Evolutionary conservation across 108 stramenopile species (phyloP), one percentile per base, ranked within the genome.

Genomic region (Parietichytrium sp.): DNA sequence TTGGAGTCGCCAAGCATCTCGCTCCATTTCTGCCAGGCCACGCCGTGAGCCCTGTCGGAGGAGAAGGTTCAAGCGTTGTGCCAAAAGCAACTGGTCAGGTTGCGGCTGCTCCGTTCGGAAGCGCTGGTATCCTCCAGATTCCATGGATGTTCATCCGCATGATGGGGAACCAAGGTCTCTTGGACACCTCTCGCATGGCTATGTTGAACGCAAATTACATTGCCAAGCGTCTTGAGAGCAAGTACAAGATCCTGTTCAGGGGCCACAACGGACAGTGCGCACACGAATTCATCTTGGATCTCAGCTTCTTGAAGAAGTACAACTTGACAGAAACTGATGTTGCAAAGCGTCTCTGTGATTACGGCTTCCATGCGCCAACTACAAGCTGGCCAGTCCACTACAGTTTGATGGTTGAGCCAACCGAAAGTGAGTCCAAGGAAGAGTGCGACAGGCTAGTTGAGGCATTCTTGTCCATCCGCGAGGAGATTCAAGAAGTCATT

Each of bases 161-260:
- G 97, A 89, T 96, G 54, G 96, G 96, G 30, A 89, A 91, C 49
- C 91, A 92, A 45, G 98, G 98, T 38, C 86, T 98, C 18, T 93
- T 91, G 84, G 84, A 89, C 52, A 91, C 95, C n/a, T 96, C 96
- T 7, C 85, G 90, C 48, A 78, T 92, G 72, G 98, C 98, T 30
- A 99, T 99, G 87, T 88, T 99, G 86, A 98, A 98, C 87, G 98
- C 98, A 18, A 99, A 99, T 90, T 99, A 99, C 95, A 96, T 99
- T 94, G 95, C 97, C 26, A 92, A 93, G 29, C 87, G 96, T 29
- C 91, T 99, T 49, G 91, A 91, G 80, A 93, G 93, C 36, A 93
- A 94, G 30, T 99, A 86, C 81, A 92, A 93, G 87, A 91, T 99
- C 0, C 83, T 98, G 38, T 99, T 91, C 87, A 80, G 87, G 6